These are phyloP conservation scores for Glaciozyma antarctica DNA, from an alignment of 768 basidiomycete genomes.

Conservation along the genomic window DNA sequence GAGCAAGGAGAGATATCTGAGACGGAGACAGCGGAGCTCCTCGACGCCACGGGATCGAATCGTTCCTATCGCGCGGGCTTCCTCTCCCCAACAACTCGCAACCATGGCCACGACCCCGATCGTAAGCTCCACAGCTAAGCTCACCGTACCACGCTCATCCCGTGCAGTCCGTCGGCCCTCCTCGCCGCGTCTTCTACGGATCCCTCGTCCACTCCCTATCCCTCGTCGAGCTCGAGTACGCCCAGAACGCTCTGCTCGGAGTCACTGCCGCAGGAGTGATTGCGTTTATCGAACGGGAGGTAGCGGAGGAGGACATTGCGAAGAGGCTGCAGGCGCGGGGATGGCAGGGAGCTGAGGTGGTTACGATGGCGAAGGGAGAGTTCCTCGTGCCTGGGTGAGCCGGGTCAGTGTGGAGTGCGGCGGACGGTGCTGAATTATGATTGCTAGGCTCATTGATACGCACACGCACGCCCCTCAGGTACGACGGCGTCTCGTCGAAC, in stretches of 20 bases:
- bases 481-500: conserved; percentile 2
- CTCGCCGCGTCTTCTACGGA: conserved; percentile 27
- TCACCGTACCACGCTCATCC: background rate
- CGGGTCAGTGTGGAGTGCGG: no score
- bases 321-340: conserved; percentile 5
- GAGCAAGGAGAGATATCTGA: no score
- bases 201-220: conserved; percentile 25
- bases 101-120: background rate
- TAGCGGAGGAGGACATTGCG: conserved; percentile 5
- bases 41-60: no score
- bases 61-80: no score
- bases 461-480: conserved; percentile 30
- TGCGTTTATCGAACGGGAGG: conserved; percentile 28
- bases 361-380: conserved; percentile 17
- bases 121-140: background rate
- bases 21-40: no score
- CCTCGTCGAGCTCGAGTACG: conserved; percentile 31
- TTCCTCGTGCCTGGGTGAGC: conserved; percentile 34
- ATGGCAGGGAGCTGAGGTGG: conserved; percentile 5
- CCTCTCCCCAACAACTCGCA: no score
- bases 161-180: background rate
- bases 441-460: conserved; percentile 30
- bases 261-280: conserved; percentile 33
- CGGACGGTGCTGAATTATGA: background rate
- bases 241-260: conserved; percentile 28